Evolutionary conservation across 805 yeast genomes (phyloP).

Genomic region (Wickerhamomyces bovis): DNA sequence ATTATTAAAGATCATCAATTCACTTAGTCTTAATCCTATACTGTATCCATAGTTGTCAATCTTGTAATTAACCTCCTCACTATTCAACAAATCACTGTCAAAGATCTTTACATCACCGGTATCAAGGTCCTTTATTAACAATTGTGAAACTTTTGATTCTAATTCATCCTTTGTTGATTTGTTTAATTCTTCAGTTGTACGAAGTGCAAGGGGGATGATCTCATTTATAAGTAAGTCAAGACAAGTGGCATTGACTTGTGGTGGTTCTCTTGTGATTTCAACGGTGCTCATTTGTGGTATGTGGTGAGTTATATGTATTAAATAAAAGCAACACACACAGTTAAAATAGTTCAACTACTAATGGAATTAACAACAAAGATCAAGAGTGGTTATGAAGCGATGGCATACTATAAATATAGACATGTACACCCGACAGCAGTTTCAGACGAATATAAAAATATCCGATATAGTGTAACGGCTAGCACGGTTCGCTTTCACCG

Average conservation of each 20-base stretch:
- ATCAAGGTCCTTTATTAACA: conserved; percentile 13
- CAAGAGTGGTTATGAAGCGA: no score
- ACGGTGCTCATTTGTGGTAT: not conserved
- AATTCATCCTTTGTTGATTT: conserved; percentile 8
- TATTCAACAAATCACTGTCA: conserved; percentile 28
- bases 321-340: no score
- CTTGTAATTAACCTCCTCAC: conserved; percentile 50
- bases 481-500: conserved; percentile 83
- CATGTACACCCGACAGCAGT: no score
- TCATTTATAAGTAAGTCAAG: conserved; percentile 69
- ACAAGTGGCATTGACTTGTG: conserved; percentile 43
- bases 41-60: conserved; percentile 67
- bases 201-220: conserved; percentile 63
- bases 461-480: conserved; percentile 82
- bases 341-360: no score
- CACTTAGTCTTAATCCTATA: conserved; percentile 56
- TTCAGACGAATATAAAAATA: no score
- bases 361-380: no score
- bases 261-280: not conserved
- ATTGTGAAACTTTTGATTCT: conserved; percentile 8
- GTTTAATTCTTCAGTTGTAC: conserved; percentile 47
- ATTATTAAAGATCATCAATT: conserved; percentile 39
- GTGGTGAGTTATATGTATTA: no score
- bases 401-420: no score
- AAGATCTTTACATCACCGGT: conserved; percentile 40